phyloP scores from a whole-genome alignment of 148 eudicot genomes.

The Oxyria digyna region DNA sequence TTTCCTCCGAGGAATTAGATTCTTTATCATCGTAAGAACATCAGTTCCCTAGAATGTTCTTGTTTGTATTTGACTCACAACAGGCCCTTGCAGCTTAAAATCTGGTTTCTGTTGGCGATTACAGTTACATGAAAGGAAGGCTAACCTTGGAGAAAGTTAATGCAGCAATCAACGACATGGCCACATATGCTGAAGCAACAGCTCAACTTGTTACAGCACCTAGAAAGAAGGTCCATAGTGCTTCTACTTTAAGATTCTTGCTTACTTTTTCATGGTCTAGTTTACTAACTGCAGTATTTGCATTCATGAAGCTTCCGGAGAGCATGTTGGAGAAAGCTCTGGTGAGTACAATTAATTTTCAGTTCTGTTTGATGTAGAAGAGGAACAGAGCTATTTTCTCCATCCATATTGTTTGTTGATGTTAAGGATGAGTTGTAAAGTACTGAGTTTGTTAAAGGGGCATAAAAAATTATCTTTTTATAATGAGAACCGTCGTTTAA shows the following conservation, averaged over 20 bases:
- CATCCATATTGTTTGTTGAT: background rate
- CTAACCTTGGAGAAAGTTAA: slow-evolving; percentile 83
- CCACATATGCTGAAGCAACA: slow-evolving; percentile 78
- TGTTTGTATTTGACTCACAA: background rate
- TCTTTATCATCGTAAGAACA: slow-evolving; percentile 67
- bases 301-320: slow-evolving; percentile 55
- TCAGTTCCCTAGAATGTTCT: background rate
- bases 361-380: background rate
- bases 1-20: slow-evolving; percentile 60
- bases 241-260: background rate
- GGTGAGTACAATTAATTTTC: slow-evolving; percentile 35
- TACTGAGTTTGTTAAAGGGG: background rate
- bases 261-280: slow-evolving; percentile 7
- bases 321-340: slow-evolving; percentile 64
- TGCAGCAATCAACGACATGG: slow-evolving; percentile 77
- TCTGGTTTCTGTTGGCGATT: slow-evolving; percentile 9
- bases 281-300: slow-evolving; percentile 6
- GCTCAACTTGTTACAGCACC: slow-evolving; percentile 70
- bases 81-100: background rate
- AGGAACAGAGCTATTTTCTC: background rate
- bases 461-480: background rate
- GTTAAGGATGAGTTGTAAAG: background rate
- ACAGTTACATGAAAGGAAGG: slow-evolving; percentile 89
- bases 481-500: background rate
- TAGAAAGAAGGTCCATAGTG: slow-evolving; percentile 62